Base-by-base conservation (phyloP, 768 basidiomycete genomes). In the Russula ochroleuca region DNA sequence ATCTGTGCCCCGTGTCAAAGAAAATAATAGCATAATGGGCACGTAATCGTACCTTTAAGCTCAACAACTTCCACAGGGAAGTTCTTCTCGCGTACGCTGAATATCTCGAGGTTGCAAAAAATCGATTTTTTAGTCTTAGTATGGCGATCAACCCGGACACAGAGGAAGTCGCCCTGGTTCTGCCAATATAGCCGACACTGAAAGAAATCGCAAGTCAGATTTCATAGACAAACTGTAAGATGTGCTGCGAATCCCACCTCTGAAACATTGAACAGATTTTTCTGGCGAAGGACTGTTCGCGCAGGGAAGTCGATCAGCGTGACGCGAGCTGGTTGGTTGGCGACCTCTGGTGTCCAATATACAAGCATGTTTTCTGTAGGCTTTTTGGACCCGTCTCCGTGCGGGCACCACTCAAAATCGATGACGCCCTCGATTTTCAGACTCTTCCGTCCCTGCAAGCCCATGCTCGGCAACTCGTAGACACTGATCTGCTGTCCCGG, bases 141-240 rank as follows among this genome's bases (percentile, higher is more conserved):
- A 74, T 97, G 94, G 55, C 96, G 89, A 77, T 98, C 97, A 60
- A 99, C 97, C 78, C 97, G 98, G 75, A 98, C 96, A 71, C 97
- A 98, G 17, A 99, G 84, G 79, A 92, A 98, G 75, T 98, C 94
- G 40, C 96, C 97, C 73, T 94, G 91, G 71, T 94, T 96, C 78
- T 99, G 97, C 94, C 94, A 99, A 75, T 90, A 88, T 48, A 99
- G 83, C 78, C 97, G 97, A 75, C 96, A 98, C 95, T 98, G 71
- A 11, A 70, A 48, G 40, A 41, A 19, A 41, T 25, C 43, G 43
- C 7, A 41, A 56, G n/a, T 47, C 10, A 47, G 11, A 10, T 45
- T 25, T 50, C 13, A 15, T 38, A 17, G 19, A 21, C 15, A 4
- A 9, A 51, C 5, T 5, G 19, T 19, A 17, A 10, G 45, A 17